phyloP scores from a whole-genome alignment of 2,329 filamentous ascomycete species.

The Polytolypa hystricis region DNA sequence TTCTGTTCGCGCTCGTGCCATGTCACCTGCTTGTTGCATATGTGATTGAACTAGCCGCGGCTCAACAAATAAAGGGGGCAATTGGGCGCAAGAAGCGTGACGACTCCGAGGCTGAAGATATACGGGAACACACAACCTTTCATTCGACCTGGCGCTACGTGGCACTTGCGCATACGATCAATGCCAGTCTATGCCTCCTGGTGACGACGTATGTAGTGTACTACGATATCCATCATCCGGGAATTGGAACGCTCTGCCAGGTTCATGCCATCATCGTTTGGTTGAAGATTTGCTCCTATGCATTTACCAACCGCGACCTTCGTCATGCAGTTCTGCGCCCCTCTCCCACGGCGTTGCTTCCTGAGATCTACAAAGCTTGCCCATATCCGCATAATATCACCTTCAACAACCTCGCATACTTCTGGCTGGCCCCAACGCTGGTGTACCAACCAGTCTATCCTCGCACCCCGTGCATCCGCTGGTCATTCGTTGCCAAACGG shows the following conservation, averaged over 20 bases:
- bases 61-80: constrained; percentile 61
- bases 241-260: constrained; percentile 84
- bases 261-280: constrained; percentile 90
- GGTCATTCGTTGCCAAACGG: constrained; percentile 78
- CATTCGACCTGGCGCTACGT: constrained; percentile 68
- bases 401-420: constrained; percentile 76
- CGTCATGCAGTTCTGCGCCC: constrained; percentile 83
- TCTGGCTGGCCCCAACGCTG: constrained; percentile 95
- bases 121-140: constrained; percentile 53
- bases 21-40: constrained; percentile 86
- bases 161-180: constrained; percentile 69
- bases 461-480: constrained; percentile 67
- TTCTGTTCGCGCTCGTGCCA: constrained; percentile 78
- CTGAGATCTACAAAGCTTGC: constrained; percentile 69
- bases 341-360: constrained; percentile 55
- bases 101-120: constrained; percentile 46
- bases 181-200: constrained; percentile 68
- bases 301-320: constrained; percentile 90
- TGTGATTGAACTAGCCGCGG: constrained; percentile 74
- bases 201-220: constrained; percentile 81
- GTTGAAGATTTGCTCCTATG: constrained; percentile 92
- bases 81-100: constrained; percentile 46
- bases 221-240: constrained; percentile 79
- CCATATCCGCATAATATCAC: constrained; percentile 90
- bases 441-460: constrained; percentile 97